Evolutionary conservation across 2,329 filamentous ascomycete species (phyloP).

Genomic region (Ophiostoma perfectum): DNA sequence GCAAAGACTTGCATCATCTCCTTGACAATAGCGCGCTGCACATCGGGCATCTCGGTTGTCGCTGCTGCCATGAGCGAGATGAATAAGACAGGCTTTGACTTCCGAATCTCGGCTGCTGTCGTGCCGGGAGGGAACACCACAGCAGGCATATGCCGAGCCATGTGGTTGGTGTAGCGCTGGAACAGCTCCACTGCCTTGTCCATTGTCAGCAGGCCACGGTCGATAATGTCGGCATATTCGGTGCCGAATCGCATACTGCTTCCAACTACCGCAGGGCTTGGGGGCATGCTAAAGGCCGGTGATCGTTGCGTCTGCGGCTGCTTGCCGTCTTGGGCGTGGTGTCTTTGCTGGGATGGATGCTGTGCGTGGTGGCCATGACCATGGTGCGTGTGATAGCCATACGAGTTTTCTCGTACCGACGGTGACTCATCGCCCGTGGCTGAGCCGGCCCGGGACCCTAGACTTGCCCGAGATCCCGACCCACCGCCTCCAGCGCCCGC

Average conservation of each 20-base stretch:
- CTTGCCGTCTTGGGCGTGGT: background rate
- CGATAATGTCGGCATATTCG: conserved; percentile 44
- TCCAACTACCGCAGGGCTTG: conserved; percentile 17
- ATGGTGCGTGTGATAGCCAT: conserved; percentile 20
- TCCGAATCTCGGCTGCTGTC: conserved; percentile 51
- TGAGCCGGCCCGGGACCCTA: conserved; percentile 13
- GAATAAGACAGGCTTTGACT: conserved; percentile 60
- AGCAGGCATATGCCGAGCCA: conserved; percentile 57
- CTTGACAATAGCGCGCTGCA: conserved; percentile 58
- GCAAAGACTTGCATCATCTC: conserved; percentile 69
- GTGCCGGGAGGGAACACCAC: conserved; percentile 54
- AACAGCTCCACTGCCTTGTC: conserved; percentile 53
- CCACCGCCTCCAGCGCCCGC: conserved; percentile 11
- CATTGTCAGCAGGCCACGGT: conserved; percentile 54
- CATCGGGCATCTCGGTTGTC: conserved; percentile 49
- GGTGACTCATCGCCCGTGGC: conserved; percentile 21
- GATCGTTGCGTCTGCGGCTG: conserved; percentile 10
- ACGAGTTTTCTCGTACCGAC: conserved; percentile 17
- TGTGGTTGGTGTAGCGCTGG: conserved; percentile 52
- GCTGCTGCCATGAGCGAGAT: conserved; percentile 64
- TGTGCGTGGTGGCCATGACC: background rate
- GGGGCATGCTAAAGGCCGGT: background rate
- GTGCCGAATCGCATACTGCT: conserved; percentile 14
- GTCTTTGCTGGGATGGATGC: conserved; percentile 16
- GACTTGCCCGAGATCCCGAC: conserved; percentile 9